Evolutionary conservation across 2,329 filamentous ascomycete genomes (phyloP), one percentile per base, ranked within the genome.

Genomic region (Acephala macrosclerotiorum): DNA sequence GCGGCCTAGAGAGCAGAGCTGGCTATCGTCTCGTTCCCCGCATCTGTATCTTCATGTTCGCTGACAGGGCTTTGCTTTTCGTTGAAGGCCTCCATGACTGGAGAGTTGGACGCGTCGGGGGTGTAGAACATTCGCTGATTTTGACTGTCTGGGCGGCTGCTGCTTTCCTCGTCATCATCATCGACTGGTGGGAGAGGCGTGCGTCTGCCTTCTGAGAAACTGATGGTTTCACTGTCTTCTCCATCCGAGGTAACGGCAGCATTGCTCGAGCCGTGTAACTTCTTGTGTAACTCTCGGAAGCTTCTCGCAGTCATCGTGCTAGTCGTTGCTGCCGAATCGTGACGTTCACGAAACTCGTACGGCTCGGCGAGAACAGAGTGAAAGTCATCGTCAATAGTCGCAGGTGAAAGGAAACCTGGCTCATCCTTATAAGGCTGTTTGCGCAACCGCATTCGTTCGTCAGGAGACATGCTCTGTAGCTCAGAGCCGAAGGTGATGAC

Each of bases 401-500:
- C 67, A 38, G 71, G 61, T 12, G 70, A 71, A 35, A 56, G n/a
- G 4, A 55, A 14, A 7, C 68, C 70, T 9, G 65, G 75, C 35
- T 81, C 80, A 53, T 80, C 77, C 55, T 79, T 79, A 56, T 82
- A 80, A 5, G 80, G 77, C 51, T 81, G 79, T 70, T 86, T 91
- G 62, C 89, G 85, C 58, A 89, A 81, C 64, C 89, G 87, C 49
- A 93, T 80, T 42, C 90, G 88, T 74, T 94, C 91, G 67, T 95
- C 92, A 0, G 88, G 85, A 0, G 90, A 85, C 79, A 94, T 87
- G 66, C 86, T 90, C 74, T 95, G 90, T 81, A 97, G 89, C 72
- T 97, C 95, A n/a, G 90, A 89, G 9, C 94, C 94, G 76, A 99
- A 96, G n/a, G 93, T 96, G 71, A 99, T 93, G 63, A 99, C 92